A percentile compares a stretch with the other conserved stretches of the same genome.
These are phyloP conservation scores for Xerophyta viscosa DNA, from an alignment of 106 monocot species.

Conservation along the genomic window DNA sequence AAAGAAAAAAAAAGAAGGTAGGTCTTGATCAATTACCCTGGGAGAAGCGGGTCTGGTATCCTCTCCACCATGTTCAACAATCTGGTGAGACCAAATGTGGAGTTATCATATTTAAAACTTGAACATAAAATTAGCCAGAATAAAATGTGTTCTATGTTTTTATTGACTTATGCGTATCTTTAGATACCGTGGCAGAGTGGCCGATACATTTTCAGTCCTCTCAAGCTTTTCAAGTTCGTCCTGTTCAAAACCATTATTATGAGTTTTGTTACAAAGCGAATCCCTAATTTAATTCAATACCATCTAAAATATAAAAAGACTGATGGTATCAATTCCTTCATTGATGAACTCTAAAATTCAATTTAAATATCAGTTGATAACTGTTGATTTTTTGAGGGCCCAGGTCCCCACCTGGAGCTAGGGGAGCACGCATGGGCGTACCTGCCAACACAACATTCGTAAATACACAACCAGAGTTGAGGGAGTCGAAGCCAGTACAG, in stretches of 20 bases:
- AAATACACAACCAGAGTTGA: too few relatives aligned
- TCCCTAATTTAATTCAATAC: background rate
- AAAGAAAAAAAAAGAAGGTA: too few relatives aligned
- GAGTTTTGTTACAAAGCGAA: background rate
- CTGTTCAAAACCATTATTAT: constrained; percentile 19
- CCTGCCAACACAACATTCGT: too few relatives aligned
- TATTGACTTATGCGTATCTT: too few relatives aligned
- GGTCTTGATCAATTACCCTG: constrained; percentile 6
- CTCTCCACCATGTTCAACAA: background rate
- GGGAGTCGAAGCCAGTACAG: too few relatives aligned
- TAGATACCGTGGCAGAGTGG: constrained; percentile 51
- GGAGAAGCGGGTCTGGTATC: constrained; percentile 11
- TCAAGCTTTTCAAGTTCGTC: constrained; percentile 56
- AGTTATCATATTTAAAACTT: too few relatives aligned
- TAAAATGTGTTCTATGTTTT: background rate
- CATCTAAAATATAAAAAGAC: background rate
- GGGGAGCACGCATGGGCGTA: too few relatives aligned
- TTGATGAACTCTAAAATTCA: background rate
- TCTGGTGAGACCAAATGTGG: constrained; percentile 10
- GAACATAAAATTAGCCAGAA: background rate
- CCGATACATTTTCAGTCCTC: constrained; percentile 53
- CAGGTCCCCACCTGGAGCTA: too few relatives aligned
- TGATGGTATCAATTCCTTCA: background rate
- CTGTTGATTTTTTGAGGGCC: too few relatives aligned
- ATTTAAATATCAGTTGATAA: too few relatives aligned